Conservation (phyloP, 2,329 filamentous ascomycete genomes). For the Leptographium galeiforme region DNA sequence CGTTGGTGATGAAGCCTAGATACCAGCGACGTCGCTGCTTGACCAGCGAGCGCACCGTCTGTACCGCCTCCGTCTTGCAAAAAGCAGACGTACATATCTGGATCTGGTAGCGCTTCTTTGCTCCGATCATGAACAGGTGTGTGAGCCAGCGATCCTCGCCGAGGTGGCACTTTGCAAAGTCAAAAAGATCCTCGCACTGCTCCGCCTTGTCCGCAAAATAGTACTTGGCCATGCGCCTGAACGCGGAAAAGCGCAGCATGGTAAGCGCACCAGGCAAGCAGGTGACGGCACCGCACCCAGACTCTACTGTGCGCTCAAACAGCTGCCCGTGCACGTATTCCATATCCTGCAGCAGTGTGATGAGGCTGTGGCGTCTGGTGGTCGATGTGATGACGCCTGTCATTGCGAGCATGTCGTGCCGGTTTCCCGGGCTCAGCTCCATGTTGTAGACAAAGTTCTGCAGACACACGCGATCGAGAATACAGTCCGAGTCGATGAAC, state of each 20-base stretch:
- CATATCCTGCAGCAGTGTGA: constrained; percentile 92
- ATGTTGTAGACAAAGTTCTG: constrained; percentile 99
- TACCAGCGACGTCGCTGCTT: constrained; percentile 97
- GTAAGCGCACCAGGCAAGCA: constrained; percentile 92
- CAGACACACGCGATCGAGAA: constrained; percentile 78
- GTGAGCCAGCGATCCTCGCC: constrained; percentile 96
- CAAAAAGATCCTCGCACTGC: constrained; percentile 89
- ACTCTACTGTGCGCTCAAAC: constrained; percentile 91
- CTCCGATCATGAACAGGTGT: constrained; percentile 97
- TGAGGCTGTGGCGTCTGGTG: constrained; percentile 72
- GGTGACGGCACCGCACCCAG: constrained; percentile 83
- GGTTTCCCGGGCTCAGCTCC: constrained; percentile 89
- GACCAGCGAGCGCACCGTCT: constrained; percentile 70
- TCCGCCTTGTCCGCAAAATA: constrained; percentile 97
- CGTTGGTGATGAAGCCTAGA: constrained; percentile 92
- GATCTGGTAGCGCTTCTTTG: constrained; percentile 85
- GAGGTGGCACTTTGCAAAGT: constrained; percentile 89
- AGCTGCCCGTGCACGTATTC: constrained; percentile 96
- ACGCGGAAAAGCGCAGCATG: constrained; percentile 90
- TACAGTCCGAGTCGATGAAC: constrained; percentile 96
- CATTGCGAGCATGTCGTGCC: constrained; percentile 90
- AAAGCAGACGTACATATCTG: constrained; percentile 96
- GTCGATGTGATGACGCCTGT: constrained; percentile 95
- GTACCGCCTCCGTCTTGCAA: constrained; percentile 95
- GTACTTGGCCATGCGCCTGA: constrained; percentile 92